These are phyloP conservation scores for Chytriomyces hyalinus DNA, from an alignment of 192 early-diverging fungal species.

Conservation along the genomic window DNA sequence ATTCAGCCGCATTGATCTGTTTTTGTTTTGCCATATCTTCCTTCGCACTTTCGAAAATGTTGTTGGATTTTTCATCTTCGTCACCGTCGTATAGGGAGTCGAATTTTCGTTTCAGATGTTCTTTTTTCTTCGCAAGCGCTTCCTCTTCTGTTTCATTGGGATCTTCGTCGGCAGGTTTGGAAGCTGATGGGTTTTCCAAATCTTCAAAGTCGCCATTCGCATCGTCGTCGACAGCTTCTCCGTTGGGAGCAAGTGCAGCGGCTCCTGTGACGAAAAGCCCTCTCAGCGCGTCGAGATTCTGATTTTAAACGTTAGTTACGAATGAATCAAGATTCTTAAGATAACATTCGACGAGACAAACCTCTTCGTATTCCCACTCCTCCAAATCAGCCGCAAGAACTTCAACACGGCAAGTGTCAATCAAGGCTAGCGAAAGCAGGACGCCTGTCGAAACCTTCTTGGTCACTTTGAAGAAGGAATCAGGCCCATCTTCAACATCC, in stretches of 20 bases:
- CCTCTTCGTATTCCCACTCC: slow-evolving; percentile 71
- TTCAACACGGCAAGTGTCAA: slow-evolving; percentile 78
- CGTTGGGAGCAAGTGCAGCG: slow-evolving; percentile 40
- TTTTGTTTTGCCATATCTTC: slow-evolving; percentile 85
- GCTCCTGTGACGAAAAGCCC: slow-evolving; percentile 80
- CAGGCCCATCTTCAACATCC: slow-evolving; percentile 56
- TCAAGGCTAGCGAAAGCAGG: slow-evolving; percentile 41
- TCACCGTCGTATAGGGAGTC: slow-evolving; percentile 81
- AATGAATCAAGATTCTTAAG: slow-evolving; percentile 13
- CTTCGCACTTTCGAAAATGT: slow-evolving; percentile 90
- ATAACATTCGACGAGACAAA: slow-evolving; percentile 30
- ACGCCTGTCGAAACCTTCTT: slow-evolving; percentile 32
- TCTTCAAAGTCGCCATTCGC: slow-evolving; percentile 79
- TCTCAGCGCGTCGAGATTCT: slow-evolving; percentile 69
- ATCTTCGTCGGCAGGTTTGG: slow-evolving; percentile 34
- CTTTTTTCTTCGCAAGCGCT: slow-evolving; percentile 80
- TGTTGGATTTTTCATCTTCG: slow-evolving; percentile 75
- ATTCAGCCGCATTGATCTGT: slow-evolving; percentile 82
- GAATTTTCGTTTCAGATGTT: slow-evolving; percentile 91
- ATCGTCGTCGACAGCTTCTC: slow-evolving; percentile 64
- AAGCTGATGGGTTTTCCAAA: slow-evolving; percentile 69
- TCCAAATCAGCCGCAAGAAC: slow-evolving; percentile 63
- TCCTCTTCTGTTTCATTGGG: slow-evolving; percentile 62
- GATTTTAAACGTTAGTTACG: not conserved
- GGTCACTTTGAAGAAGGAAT: slow-evolving; percentile 58